phyloP scores from a whole-genome alignment of 2,329 filamentous ascomycete species.

The Clonostachys chloroleuca region DNA sequence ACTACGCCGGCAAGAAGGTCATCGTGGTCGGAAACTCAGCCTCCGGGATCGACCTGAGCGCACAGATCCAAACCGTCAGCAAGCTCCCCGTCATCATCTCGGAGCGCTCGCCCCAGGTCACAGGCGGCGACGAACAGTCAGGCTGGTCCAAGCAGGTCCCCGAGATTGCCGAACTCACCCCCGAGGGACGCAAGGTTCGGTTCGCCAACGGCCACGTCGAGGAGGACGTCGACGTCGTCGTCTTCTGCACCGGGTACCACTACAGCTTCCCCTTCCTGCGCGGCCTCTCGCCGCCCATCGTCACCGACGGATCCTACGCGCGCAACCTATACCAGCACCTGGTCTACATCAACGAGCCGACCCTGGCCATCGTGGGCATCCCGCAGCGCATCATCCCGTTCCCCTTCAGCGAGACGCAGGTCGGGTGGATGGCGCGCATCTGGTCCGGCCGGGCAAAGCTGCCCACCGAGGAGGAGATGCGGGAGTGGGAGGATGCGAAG shows the following conservation, averaged over 20 bases:
- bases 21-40: constrained; percentile 65
- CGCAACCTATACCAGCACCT: constrained; percentile 70
- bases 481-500: constrained; percentile 50
- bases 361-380: constrained; percentile 60
- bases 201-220: constrained; percentile 63
- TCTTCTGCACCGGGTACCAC: constrained; percentile 86
- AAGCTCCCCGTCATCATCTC: constrained; percentile 50
- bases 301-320: constrained; percentile 55
- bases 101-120: constrained; percentile 29
- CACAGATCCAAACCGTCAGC: constrained; percentile 54
- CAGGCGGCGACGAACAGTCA: constrained; percentile 13
- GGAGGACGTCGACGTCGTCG: constrained; percentile 61
- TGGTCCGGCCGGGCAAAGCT: constrained; percentile 58
- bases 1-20: constrained; percentile 44
- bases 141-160: constrained; percentile 25
- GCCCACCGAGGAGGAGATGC: constrained; percentile 52
- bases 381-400: constrained; percentile 70
- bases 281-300: constrained; percentile 35
- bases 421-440: constrained; percentile 60
- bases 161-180: constrained; percentile 40
- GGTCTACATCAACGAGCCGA: constrained; percentile 61
- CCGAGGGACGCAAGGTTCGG: constrained; percentile 43
- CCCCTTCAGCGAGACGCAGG: constrained; percentile 64
- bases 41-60: constrained; percentile 66
- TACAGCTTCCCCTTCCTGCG: constrained; percentile 72